Base-by-base conservation (phyloP, 805 yeast species). In the Wickerhamomyces xylosicus region DNA sequence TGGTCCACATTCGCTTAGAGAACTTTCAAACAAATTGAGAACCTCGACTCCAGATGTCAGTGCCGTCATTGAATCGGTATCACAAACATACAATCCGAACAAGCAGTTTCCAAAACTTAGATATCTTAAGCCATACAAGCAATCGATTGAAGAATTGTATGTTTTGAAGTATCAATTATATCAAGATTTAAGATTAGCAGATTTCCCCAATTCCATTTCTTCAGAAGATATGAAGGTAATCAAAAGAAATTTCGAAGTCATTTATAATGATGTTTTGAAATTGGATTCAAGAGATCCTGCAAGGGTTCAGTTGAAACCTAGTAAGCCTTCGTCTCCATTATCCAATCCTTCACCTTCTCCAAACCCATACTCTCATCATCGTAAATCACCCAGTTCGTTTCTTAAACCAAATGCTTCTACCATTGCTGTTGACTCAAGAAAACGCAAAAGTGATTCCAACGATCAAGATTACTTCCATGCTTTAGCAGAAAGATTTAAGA, bases 401-500 rank as follows among this genome's bases (percentile, higher is more conserved):
- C n/a, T n/a, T n/a, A n/a, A n/a, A n/a, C n/a, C n/a, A n/a, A 11
- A 19, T 22, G 19, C 4, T 28, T n/a, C 21, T 28, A 33, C 15
- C 35, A n/a, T 9, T 18, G 15, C 10, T 18, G n/a, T 14, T 18
- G 3, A 11, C 13, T 34, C 27, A 19, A 9, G 19, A 45, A 38
- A 46, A 22, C 43, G 47, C 16, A 36, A 41, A 34, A 28, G 40
- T 1, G 37, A 38, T n/a, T 34, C 34, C 3, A 33, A 47, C 14
- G 46, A 50, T 37, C 49, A 55, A 31, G 58, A 61, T n/a, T 70
- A 68, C 42, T 60, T 67, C 49, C 52, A 49, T 36, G 62, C 58
- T 34, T 49, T 75, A 40, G 77, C 77, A 2, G 52, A 55, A 10
- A 67, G 67, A 48, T 75, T 75, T 62, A 66, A 61, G 41, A 37